These are phyloP conservation scores for Daedalea quercina DNA, from an alignment of 768 basidiomycete genomes.

Conservation along the genomic window DNA sequence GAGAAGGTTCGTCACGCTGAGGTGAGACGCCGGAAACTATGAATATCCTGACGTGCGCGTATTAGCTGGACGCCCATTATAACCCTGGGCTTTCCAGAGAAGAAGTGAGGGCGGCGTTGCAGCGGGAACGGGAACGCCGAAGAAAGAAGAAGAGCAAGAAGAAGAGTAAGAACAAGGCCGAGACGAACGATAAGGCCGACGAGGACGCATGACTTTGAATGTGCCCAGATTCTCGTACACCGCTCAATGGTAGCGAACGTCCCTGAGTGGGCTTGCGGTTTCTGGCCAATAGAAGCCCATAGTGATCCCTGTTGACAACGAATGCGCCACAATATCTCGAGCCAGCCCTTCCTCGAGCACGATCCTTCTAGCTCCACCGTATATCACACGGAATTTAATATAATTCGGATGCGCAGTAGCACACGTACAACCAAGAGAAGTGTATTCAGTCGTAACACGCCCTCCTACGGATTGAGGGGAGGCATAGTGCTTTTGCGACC, in stretches of 20 bases:
- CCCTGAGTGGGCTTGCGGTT: too few relatives aligned
- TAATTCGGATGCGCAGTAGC: too few relatives aligned
- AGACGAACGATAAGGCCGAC: not conserved
- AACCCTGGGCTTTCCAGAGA: conserved; percentile 77
- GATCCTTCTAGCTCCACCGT: too few relatives aligned
- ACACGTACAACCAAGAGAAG: not conserved
- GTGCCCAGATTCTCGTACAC: too few relatives aligned
- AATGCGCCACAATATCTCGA: too few relatives aligned
- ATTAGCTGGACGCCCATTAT: conserved; percentile 58
- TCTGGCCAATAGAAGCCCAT: too few relatives aligned
- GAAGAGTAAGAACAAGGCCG: conserved; percentile 33
- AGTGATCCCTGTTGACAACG: too few relatives aligned
- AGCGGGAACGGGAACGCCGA: conserved; percentile 69
- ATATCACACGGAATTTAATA: too few relatives aligned
- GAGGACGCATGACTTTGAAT: not conserved
- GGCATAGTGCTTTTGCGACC: conserved; percentile 49
- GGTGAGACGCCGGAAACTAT: not conserved
- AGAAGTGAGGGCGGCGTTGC: conserved; percentile 61
- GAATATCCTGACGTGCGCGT: not conserved
- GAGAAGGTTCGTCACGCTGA: conserved; percentile 48
- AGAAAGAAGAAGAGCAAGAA: conserved; percentile 76
- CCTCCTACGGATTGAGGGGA: conserved; percentile 46
- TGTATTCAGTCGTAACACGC: not conserved
- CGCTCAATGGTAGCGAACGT: too few relatives aligned
- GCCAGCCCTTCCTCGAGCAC: too few relatives aligned